phyloP scores from a whole-genome alignment of 2,329 filamentous ascomycete species.

The Nemania bipapillata region DNA sequence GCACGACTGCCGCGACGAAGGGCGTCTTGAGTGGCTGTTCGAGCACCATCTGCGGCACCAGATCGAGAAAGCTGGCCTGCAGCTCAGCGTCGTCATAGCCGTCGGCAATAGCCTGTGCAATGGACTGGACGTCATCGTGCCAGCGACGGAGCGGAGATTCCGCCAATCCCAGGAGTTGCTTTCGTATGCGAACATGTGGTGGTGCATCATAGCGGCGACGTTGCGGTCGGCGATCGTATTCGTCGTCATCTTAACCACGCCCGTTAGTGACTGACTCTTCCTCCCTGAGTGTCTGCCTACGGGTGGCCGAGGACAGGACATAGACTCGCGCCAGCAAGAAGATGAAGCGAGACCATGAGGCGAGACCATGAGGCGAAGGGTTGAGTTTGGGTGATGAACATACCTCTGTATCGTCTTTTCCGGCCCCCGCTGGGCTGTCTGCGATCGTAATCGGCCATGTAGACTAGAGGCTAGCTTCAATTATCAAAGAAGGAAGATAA shows the following conservation, averaged over 20 bases:
- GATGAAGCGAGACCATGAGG: not conserved
- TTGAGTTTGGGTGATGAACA: conserved; percentile 38
- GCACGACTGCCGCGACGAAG: conserved; percentile 83
- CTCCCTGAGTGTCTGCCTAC: not conserved
- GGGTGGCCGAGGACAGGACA: not conserved
- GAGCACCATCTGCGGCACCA: conserved; percentile 78
- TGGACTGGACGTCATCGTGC: conserved; percentile 79
- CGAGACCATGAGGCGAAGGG: conserved; percentile 6
- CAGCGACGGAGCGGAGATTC: conserved; percentile 82
- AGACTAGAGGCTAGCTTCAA: conserved; percentile 11
- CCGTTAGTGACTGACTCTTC: conserved; percentile 22
- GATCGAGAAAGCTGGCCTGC: conserved; percentile 75
- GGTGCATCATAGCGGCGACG: conserved; percentile 79
- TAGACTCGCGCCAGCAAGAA: not conserved
- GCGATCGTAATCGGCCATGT: conserved; percentile 68
- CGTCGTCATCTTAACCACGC: conserved; percentile 71
- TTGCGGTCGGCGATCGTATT: conserved; percentile 77
- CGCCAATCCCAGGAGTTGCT: conserved; percentile 81
- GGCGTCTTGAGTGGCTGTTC: conserved; percentile 99
- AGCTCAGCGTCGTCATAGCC: conserved; percentile 88
- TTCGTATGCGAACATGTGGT: conserved; percentile 75
- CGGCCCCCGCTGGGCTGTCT: conserved; percentile 65
- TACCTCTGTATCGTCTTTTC: conserved; percentile 85
- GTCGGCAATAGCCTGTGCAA: conserved; percentile 81
- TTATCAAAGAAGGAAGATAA: not conserved